Base-by-base conservation (phyloP, 2,329 filamentous ascomycete species). In the Penicillium aurantiogriseum region DNA sequence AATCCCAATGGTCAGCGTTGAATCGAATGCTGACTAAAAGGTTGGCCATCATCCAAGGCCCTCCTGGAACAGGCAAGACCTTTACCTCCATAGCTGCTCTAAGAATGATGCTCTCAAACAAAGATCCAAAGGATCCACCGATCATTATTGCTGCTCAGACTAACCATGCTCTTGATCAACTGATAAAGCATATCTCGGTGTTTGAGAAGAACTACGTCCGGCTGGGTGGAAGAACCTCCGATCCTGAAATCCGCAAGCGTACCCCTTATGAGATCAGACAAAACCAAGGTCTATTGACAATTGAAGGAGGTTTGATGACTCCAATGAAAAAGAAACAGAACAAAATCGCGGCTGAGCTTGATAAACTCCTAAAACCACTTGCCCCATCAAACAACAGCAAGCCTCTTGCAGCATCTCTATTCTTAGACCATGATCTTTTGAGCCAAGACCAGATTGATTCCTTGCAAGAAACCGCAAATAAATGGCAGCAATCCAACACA, bases 141-240 rank as follows among this genome's bases (percentile, higher is more conserved):
- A 86, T 97, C 31, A 81, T 96, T 21, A 80, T 96, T 4, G 84
- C 91, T 0, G 91, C 91, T 8, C 91, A 96, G 66, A 97, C 92
- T 0, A 97, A 97, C 58, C 91, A 96, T 72, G 92, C 92, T 0
- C 77, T 96, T 0, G 92, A 97, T 65, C 92, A 96, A 69, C 79
- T 97, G 0, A 78, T 96, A 0, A 76, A 77, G 1, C 84, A 88
- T 54, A 80, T 91, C 17, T 78, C 85, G 1, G 69, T 77, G 6
- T 88, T 88, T 63, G 86, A 88, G 64, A 72, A 76, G 0, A 81
- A 84, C 1, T 86, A 92, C 56, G 76, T 88, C 48, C 83, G 88
- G 9, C 74, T 90, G 10, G 91, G 91, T 42, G 86, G 87, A 2
- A 83, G 89, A 31, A 90, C 88, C 19, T 83, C 85, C 51, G 87